Evolutionary conservation across 495 filamentous ascomycete species (phyloP), one percentile per base, ranked within the genome.

Genomic region (Neurospora intermedia): DNA sequence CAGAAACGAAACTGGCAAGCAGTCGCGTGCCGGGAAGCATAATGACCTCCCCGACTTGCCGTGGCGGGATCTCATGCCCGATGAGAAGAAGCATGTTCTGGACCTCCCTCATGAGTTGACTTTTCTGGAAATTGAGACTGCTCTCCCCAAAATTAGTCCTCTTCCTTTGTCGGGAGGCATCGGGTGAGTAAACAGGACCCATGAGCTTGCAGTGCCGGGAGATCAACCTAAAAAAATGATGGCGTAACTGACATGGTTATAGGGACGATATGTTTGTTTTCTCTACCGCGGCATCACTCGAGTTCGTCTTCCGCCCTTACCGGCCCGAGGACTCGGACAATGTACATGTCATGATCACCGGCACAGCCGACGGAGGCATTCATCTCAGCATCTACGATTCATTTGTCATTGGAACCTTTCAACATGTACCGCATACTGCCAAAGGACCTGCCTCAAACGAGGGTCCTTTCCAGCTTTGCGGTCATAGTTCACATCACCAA

Each of bases 341-440:
- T 4, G 91, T 97, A 11, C 92, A 98, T 82, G 90, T 96, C 16
- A 88, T 99, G 73, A 82, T 97, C 5, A 87, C 92, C 3, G 93
- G 91, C 4, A 92, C 90, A n/a, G 85, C 88, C 72, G 89, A 94
- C 77, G 93, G 94, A 40, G 88, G 84, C n/a, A 86, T 97, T 42
- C 90, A 94, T 75, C 82, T 97, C 40, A 91, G 91, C 72, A 93
- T 97, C 70, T 97, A 96, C 80, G 93, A 97, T 77, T 95, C 91
- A 18, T 94, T 98, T 76, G 86, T 92, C 71, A 91, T 97, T 72
- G 94, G 96, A 2, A 88, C 85, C 23, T 88, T 93, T 70, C 79
- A 82, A 8, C 77, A 89, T 69, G 27, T 73, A 8, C 73, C 74
- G 2, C 35, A 46, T 20, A 42, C 70, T 7, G 13, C 71, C 23